phyloP scores from a whole-genome alignment of 2,329 filamentous ascomycete species.

The Myrmaecium sp. region DNA sequence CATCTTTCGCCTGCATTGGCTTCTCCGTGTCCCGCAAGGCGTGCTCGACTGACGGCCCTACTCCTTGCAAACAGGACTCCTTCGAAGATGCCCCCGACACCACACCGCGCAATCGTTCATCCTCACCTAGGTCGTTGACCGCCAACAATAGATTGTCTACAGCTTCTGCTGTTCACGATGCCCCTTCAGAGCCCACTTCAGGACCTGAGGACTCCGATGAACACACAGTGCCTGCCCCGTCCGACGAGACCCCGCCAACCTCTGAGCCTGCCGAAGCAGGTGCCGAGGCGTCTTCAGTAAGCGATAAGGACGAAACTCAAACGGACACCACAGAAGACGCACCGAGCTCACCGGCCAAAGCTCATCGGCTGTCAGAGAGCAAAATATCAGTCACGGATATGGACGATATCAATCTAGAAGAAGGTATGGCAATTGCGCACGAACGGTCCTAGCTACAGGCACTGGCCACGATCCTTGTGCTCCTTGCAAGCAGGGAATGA shows the following conservation, averaged over 20 bases:
- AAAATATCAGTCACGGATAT: constrained; percentile 37
- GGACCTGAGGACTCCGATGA: constrained; percentile 8
- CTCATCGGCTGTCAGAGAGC: constrained; percentile 34
- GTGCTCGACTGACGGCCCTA: constrained; percentile 3
- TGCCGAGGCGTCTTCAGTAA: constrained; percentile 5
- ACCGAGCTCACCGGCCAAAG: constrained; percentile 22
- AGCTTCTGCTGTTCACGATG: constrained; percentile 13
- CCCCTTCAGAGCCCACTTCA: constrained; percentile 9
- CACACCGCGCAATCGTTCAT: constrained; percentile 21
- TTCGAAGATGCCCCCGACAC: constrained; percentile 72
- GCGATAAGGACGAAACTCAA: constrained; percentile 13
- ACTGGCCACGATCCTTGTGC: constrained; percentile 1
- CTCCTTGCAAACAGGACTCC: constrained; percentile 37
- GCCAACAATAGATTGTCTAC: constrained; percentile 11
- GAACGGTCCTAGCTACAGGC: background rate
- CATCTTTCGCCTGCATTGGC: no score
- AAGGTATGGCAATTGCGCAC: no score
- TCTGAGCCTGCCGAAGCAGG: constrained; percentile 4
- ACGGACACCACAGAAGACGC: constrained; percentile 8
- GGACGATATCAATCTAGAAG: constrained; percentile 47
- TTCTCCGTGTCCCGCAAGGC: no score
- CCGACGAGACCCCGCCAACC: constrained; percentile 1
- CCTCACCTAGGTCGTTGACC: constrained; percentile 39
- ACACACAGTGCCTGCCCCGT: no score
- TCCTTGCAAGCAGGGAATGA: background rate